Percentiles rank a stretch among this genome's conserved stretches.
Conservation (phyloP, 306 rosid genomes). For the Lagenaria siceraria region DNA sequence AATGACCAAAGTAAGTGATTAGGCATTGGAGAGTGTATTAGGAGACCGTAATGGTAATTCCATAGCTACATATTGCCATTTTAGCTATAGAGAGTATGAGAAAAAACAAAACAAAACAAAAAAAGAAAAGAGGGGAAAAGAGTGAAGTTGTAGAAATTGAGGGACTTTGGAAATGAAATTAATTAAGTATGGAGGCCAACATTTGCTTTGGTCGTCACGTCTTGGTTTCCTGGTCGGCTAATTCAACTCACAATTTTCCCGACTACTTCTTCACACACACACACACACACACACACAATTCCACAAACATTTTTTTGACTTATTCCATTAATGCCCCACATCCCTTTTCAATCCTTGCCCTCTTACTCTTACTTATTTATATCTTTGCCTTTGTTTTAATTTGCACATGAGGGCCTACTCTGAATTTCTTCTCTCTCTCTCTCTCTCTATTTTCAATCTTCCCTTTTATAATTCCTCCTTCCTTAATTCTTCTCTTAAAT, state of each 20-base stretch:
- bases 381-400: no score
- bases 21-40: neutral
- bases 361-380: no score
- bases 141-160: neutral
- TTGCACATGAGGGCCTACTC: no score
- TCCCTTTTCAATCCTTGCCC: no score
- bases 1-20: neutral
- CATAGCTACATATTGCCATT: no score
- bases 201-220: conserved; percentile 59
- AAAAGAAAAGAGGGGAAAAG: no score
- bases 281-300: neutral
- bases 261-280: no score
- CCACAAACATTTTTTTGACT: neutral
- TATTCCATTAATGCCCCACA: no score
- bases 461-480: no score
- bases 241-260: conserved; percentile 7
- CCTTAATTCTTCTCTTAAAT: neutral
- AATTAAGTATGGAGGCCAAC: conserved; percentile 18
- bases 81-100: neutral
- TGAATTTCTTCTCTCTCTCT: no score
- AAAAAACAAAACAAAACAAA: no score
- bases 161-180: conserved; percentile 29
- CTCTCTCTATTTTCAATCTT: no score
- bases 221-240: conserved; percentile 48
- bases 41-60: neutral